phyloP scores from a whole-genome alignment of 306 rosid genomes.

The Malus domestica region DNA sequence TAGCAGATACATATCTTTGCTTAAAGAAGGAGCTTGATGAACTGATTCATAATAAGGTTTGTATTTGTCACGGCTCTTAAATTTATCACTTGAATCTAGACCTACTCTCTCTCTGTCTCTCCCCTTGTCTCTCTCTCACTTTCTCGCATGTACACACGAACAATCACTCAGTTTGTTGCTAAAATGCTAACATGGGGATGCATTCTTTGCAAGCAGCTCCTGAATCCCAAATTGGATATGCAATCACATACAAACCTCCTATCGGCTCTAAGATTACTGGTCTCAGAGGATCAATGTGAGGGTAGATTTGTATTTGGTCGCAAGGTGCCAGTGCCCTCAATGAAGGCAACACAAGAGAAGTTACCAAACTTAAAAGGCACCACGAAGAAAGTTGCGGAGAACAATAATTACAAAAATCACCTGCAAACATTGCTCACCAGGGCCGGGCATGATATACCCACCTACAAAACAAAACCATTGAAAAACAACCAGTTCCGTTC shows the following conservation, averaged over 20 bases:
- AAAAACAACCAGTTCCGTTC: slow-evolving; percentile 67
- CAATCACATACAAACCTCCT: slow-evolving; percentile 53
- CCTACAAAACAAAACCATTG: slow-evolving; percentile 68
- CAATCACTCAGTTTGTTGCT: neutral
- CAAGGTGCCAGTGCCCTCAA: slow-evolving; percentile 34
- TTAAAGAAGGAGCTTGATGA: slow-evolving; percentile 73
- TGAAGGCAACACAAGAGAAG: slow-evolving; percentile 29
- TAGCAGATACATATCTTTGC: slow-evolving; percentile 58
- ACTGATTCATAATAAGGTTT: slow-evolving; percentile 67
- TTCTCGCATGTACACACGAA: neutral
- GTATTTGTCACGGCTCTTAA: slow-evolving; percentile 12
- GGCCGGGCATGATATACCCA: slow-evolving; percentile 73
- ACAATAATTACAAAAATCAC: slow-evolving; percentile 50
- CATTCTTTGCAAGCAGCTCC: slow-evolving; percentile 51
- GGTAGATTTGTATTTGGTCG: slow-evolving; percentile 77
- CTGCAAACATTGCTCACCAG: slow-evolving; percentile 70
- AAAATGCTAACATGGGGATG: neutral
- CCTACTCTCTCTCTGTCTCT: neutral
- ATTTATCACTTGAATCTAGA: slow-evolving; percentile 3
- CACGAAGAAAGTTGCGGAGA: slow-evolving; percentile 27
- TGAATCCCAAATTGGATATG: slow-evolving; percentile 58
- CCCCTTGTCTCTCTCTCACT: neutral
- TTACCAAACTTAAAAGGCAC: neutral
- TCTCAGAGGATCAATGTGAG: slow-evolving; percentile 74
- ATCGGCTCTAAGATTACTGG: slow-evolving; percentile 70